These are phyloP conservation scores for Platanthera zijinensis DNA, from an alignment of 106 monocot species.

Conservation along the genomic window DNA sequence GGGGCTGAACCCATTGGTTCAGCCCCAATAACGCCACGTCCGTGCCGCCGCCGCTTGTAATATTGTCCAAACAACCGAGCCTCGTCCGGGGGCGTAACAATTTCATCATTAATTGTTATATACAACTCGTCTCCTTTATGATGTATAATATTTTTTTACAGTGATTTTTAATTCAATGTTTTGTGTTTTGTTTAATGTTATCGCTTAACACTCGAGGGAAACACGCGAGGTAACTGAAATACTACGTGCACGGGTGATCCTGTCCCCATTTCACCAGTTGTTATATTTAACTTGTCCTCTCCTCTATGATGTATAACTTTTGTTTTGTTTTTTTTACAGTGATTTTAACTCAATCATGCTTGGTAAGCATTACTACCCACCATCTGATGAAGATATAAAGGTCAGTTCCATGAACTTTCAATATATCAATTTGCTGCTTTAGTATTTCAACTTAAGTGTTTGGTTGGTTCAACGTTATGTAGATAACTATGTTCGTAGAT, in stretches of 20 bases:
- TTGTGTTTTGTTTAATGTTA: too few species aligned
- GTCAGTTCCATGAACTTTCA: slow-evolving; percentile 7
- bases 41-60: too few species aligned
- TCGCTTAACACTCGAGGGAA: too few species aligned
- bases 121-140: background rate
- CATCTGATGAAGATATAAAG: slow-evolving; percentile 13
- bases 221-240: too few species aligned
- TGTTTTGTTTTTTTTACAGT: slow-evolving; percentile 13
- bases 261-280: background rate
- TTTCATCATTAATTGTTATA: too few species aligned
- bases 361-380: slow-evolving; percentile 23
- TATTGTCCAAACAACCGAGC: too few species aligned
- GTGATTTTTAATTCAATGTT: background rate
- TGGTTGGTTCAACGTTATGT: background rate
- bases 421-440: background rate
- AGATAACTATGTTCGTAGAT: too few species aligned
- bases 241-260: slow-evolving; percentile 20
- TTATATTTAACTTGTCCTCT: background rate
- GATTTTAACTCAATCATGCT: slow-evolving; percentile 35
- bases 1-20: too few species aligned
- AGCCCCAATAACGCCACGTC: too few species aligned
- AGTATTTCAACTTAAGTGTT: background rate
- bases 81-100: too few species aligned
- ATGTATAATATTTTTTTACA: background rate
- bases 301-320: background rate